Conservation (phyloP, 257 asterid species). For the Solanum chaucha region DNA sequence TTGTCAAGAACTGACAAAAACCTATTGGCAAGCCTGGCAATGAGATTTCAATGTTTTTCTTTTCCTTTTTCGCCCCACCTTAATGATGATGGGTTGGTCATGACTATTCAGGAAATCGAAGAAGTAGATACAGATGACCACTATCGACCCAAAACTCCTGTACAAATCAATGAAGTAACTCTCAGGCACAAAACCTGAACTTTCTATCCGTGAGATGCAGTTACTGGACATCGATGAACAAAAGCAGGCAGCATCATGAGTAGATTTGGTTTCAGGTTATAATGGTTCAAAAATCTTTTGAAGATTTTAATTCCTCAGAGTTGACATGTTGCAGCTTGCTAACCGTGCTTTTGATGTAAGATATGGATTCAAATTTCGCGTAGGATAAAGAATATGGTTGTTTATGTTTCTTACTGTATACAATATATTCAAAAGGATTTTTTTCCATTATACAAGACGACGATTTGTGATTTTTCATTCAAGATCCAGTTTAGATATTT, state of each 20-base stretch:
- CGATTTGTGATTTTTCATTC: background rate
- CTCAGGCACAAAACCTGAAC: constrained; percentile 39
- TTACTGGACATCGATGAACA: background rate
- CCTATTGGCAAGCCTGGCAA: too few relatives aligned
- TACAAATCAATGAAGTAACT: constrained; percentile 51
- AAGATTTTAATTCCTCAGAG: background rate
- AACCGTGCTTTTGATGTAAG: background rate
- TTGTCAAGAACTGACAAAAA: background rate
- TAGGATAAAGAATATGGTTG: background rate
- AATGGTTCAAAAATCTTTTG: background rate
- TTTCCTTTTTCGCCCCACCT: too few relatives aligned
- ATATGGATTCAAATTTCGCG: background rate
- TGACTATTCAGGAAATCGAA: constrained; percentile 69
- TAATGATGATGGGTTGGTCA: background rate
- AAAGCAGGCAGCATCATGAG: background rate
- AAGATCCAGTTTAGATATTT: background rate
- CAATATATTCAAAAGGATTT: background rate
- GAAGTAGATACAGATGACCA: constrained; percentile 92
- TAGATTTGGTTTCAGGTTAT: background rate
- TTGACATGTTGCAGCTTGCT: constrained; percentile 1
- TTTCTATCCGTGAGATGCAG: background rate
- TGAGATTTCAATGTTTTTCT: background rate
- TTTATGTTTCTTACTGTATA: background rate
- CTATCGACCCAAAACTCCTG: constrained; percentile 73
- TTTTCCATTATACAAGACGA: background rate